These are phyloP conservation scores for Nothopassalora personata DNA, from an alignment of 2,329 filamentous ascomycete species.

Conservation along the genomic window DNA sequence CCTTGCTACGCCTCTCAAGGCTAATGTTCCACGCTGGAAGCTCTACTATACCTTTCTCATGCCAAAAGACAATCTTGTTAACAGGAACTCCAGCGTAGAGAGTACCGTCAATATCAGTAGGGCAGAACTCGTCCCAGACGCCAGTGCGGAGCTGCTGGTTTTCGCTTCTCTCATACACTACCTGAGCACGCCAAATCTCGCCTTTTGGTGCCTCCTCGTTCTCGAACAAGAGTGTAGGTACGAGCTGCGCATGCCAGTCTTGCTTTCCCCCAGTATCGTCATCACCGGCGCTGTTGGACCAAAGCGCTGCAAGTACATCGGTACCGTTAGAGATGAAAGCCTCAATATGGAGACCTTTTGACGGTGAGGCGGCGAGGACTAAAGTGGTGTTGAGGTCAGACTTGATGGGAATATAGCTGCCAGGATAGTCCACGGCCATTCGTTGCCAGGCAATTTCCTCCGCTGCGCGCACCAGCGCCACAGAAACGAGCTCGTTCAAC, in stretches of 20 bases:
- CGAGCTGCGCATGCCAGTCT: conserved; percentile 22
- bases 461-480: conserved; percentile 30
- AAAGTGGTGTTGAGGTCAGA: conserved; percentile 23
- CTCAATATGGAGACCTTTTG: conserved; percentile 20
- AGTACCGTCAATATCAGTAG: conserved; percentile 22
- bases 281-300: neutral
- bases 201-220: conserved; percentile 22
- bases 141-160: conserved; percentile 1
- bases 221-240: conserved; percentile 27
- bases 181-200: conserved; percentile 26
- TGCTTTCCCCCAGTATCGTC: neutral
- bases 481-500: conserved; percentile 30
- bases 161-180: conserved; percentile 12
- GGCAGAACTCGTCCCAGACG: conserved; percentile 24
- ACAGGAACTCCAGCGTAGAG: conserved; percentile 25
- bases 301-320: conserved; percentile 14
- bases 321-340: conserved; percentile 26
- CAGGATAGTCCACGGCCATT: conserved; percentile 16
- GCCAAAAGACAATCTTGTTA: conserved; percentile 30
- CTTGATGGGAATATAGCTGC: conserved; percentile 11
- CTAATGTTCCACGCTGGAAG: conserved; percentile 26
- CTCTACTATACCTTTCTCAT: conserved; percentile 20
- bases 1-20: conserved; percentile 5
- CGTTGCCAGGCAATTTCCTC: conserved; percentile 27
- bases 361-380: conserved; percentile 11